Percentiles rank a stretch among this genome's conserved stretches.
Conservation (phyloP, 1,139 yeast genomes). For the Spathaspora jeffriesii region DNA sequence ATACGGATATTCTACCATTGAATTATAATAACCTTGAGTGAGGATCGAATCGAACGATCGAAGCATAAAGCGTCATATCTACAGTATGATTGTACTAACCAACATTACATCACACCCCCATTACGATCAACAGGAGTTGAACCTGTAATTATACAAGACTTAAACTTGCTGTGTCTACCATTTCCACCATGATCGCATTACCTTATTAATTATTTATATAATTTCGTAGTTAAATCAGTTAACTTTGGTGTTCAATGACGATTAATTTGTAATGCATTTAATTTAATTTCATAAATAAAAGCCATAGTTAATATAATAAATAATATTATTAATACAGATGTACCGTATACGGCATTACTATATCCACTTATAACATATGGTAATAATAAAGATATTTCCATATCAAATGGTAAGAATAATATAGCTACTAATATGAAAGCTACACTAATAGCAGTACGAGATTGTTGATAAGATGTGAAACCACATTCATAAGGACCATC, state of each 20-base stretch:
- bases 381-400: background rate
- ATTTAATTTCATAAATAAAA: background rate
- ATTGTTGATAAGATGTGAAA: background rate
- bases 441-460: background rate
- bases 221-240: background rate
- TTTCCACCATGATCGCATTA: background rate
- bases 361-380: background rate
- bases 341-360: background rate
- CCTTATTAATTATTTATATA: background rate
- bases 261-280: background rate
- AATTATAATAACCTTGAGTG: conserved; percentile 7
- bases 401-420: background rate
- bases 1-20: conserved; percentile 8
- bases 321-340: background rate
- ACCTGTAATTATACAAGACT: background rate
- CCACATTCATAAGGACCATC: conserved; percentile 6
- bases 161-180: background rate
- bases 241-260: background rate
- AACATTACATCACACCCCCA: conserved; percentile 3
- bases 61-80: conserved; percentile 4
- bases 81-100: conserved; percentile 5
- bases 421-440: background rate
- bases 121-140: conserved; percentile 3
- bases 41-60: conserved; percentile 6
- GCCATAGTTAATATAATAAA: background rate